Evolutionary conservation across 2,329 filamentous ascomycete genomes (phyloP), one percentile per base, ranked within the genome.

Genomic region (Byssochlamys sp.): DNA sequence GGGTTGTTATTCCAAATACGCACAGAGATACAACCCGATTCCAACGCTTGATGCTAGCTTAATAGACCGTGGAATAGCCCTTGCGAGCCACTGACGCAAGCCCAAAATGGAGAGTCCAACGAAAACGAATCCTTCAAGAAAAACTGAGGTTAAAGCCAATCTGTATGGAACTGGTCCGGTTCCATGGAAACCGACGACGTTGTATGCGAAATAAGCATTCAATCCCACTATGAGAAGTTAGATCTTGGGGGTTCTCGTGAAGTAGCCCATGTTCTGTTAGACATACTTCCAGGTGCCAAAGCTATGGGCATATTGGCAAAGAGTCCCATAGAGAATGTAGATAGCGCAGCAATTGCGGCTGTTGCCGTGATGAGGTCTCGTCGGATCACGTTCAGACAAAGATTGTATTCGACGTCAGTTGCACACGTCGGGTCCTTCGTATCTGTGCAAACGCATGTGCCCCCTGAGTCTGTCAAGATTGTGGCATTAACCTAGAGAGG

Each of bases 111-210:
- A 90, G 48, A 95, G 80, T 2, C 77, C 88, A 54, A 95, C 83
- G 74, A 95, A 95, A 60, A 95, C 85, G 71, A 88, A 89, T 39
- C 90, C 90, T 72, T 95, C 90, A 12, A 94, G 86, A 69, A 95
- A 95, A 63, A 94, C 90, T 56, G 90, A 90, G 3, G 90, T 94
- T 39, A 95, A 76, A 33, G 90, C 90, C 49, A 91, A 80, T 55
- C 81, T 72, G 69, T 89, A 95, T 1, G 89, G 84, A 7, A 95
- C 85, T 35, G 81, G 78, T 1, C 89, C 89, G 25, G 78, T 81
- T 50, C 90, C 90, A 69, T 91, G 86, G 66, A 79, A 84, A 2
- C 90, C 90, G 57, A 95, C 90, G 51, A 90, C 86, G 0, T 84
- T 88, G 69, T 88, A 95, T 27, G 90, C 82, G 68, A 95, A 95